A percentile compares a stretch with the other conserved stretches of the same genome.
These are phyloP conservation scores for Aspergillus pseudoglaucus DNA, from an alignment of 2,329 filamentous ascomycete genomes.

Conservation along the genomic window DNA sequence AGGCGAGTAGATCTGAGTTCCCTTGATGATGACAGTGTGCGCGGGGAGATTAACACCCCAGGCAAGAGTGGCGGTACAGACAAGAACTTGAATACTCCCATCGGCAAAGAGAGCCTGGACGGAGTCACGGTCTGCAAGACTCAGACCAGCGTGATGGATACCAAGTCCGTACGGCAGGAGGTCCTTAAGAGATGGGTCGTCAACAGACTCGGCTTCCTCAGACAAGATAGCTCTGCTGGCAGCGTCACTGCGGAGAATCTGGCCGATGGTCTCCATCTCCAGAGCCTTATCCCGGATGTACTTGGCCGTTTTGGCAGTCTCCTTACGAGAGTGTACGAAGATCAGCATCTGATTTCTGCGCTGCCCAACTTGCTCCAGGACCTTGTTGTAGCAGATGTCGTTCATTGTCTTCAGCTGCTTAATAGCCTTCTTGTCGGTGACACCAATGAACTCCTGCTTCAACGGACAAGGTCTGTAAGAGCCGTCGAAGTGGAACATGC, in stretches of 20 bases:
- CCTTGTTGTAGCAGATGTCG: conserved; percentile 95
- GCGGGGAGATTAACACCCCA: conserved; percentile 99
- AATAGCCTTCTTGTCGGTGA: conserved; percentile 96
- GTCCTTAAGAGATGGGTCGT: conserved; percentile 85
- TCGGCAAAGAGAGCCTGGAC: conserved; percentile 92
- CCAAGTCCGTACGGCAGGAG: conserved; percentile 93
- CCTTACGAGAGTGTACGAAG: conserved; percentile 96
- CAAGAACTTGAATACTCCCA: conserved; percentile 86
- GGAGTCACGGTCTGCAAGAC: conserved; percentile 83
- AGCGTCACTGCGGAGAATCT: conserved; percentile 88
- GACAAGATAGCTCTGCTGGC: conserved; percentile 82
- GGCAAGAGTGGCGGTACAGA: conserved; percentile 94
- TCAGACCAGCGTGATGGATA: conserved; percentile 98
- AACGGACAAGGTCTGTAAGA: conserved; percentile 89
- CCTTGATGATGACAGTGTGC: conserved; percentile 98
- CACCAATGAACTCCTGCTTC: conserved; percentile 93
- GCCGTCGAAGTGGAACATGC: conserved; percentile 92
- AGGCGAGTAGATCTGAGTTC: conserved; percentile 94
- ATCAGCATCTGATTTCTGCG: conserved; percentile 97
- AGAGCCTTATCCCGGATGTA: conserved; percentile 95
- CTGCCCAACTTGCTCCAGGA: conserved; percentile 88
- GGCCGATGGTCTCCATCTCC: conserved; percentile 94
- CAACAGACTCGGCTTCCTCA: conserved; percentile 74
- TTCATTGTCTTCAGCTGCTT: conserved; percentile 99
- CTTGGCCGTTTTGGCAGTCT: conserved; percentile 93